Base-by-base conservation (phyloP, 1,284 basidiomycete genomes). In the Tilletiopsis washingtonensis region DNA sequence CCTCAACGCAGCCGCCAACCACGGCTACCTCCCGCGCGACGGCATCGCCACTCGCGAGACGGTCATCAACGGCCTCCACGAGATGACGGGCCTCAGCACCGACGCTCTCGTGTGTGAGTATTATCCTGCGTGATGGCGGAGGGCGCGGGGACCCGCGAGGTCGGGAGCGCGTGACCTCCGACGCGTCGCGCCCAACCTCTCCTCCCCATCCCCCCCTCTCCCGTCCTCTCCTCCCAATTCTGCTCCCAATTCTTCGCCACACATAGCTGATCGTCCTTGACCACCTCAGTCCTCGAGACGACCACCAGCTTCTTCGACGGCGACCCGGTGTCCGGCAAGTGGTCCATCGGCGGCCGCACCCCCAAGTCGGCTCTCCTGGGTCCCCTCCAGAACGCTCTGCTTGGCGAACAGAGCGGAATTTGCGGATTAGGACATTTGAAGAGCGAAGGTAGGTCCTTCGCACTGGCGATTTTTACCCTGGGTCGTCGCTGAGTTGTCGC, bases 1-100 rank as follows among this genome's bases (percentile, higher is more conserved):
- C n/a, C 29, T 75, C 34, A 74, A 74, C 62, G 67, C 69, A 0
- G 45, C 69, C 12, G 73, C 73, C 27, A 72, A 70, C 47, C 68
- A 73, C 54, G 39, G 62, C 49, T 55, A 50, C 51, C 23, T 52
- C 5, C 49, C 49, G 2, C 47, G 66, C 25, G 59, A 53, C 48
- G 74, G 74, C 32, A 55, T 75, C 34, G 61, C 72, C 41, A 67
- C 61, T 26, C 46, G 51, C 15, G 27, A 45, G 14, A 32, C 32
- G 19, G 27, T 45, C 21, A 45, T 45, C 27, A 19, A 26, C 17
- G 44, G 44, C 11, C 14, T 45, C 7, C 21, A 32, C 34, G 37
- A 45, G 4, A 32, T 29, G 27, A n/a, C n/a, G n/a, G n/a, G n/a
- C n/a, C n/a, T n/a, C n/a, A n/a, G n/a, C n/a, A n/a, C n/a, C n/a